phyloP scores from a whole-genome alignment of 148 eudicot genomes.

The Fallopia convolvulus region DNA sequence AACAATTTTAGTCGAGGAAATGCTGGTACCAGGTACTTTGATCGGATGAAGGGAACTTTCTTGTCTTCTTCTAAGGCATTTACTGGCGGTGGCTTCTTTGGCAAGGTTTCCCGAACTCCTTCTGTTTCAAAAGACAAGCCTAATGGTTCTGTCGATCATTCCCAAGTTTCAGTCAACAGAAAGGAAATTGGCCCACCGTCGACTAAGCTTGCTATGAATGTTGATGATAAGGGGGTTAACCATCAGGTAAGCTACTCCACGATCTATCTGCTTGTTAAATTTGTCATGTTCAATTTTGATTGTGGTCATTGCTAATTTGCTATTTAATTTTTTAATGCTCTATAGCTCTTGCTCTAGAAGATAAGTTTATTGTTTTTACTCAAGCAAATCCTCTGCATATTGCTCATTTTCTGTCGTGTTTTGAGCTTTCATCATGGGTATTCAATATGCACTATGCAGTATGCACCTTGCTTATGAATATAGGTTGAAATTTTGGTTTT shows the following conservation, averaged over 20 bases:
- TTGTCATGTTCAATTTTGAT: not conserved
- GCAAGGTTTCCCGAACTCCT: constrained; percentile 44
- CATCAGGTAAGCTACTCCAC: constrained; percentile 49
- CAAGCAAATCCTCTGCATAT: not conserved
- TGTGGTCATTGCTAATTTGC: not conserved
- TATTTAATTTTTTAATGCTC: not conserved
- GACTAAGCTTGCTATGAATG: constrained; percentile 23
- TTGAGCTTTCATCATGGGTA: not conserved
- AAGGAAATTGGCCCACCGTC: constrained; percentile 45
- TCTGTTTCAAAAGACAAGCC: constrained; percentile 59
- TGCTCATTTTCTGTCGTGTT: not conserved
- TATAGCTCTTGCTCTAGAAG: constrained; percentile 7
- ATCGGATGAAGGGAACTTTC: constrained; percentile 79
- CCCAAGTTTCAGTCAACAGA: constrained; percentile 38
- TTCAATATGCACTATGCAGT: too few species aligned
- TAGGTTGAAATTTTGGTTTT: not conserved
- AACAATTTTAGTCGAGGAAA: constrained; percentile 50
- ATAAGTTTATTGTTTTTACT: not conserved
- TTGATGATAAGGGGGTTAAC: constrained; percentile 39
- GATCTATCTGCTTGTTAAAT: constrained; percentile 4
- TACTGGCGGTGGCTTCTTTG: constrained; percentile 72
- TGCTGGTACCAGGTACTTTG: constrained; percentile 81
- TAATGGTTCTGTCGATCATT: constrained; percentile 34
- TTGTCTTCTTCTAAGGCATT: constrained; percentile 85
- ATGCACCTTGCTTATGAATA: not conserved